Evolutionary conservation across 371 early-diverging fungal species (phyloP).

Genomic region (Mortierella sp.): DNA sequence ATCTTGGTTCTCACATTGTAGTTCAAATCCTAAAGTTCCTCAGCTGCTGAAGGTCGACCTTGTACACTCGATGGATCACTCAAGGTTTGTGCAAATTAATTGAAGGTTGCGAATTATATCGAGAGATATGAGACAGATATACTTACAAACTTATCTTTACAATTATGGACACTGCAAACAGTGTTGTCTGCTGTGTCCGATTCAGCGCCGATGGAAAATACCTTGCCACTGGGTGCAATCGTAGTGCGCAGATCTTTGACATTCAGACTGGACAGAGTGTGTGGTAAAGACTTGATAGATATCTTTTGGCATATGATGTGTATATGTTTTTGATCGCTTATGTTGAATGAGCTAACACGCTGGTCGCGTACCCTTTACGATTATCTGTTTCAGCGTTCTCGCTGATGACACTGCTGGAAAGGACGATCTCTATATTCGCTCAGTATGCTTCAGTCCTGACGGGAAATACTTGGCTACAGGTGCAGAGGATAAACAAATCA

Average conservation of each 20-base stretch:
- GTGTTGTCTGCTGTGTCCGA: slow-evolving; percentile 97
- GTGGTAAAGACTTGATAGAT: slow-evolving; percentile 58
- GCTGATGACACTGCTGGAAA: slow-evolving; percentile 82
- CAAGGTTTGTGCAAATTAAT: slow-evolving; percentile 43
- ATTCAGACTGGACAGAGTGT: slow-evolving; percentile 79
- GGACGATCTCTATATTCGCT: slow-evolving; percentile 94
- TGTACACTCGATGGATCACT: slow-evolving; percentile 89
- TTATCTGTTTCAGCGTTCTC: slow-evolving; percentile 66
- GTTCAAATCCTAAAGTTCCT: slow-evolving; percentile 81
- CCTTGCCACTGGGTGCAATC: slow-evolving; percentile 97
- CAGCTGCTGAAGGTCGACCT: slow-evolving; percentile 85
- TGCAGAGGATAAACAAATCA: slow-evolving; percentile 96
- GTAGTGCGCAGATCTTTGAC: slow-evolving; percentile 91
- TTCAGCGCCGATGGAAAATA: slow-evolving; percentile 94
- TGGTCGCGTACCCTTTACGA: too few species aligned
- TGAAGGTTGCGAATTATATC: too few species aligned
- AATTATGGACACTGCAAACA: too few species aligned
- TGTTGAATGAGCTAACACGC: too few species aligned
- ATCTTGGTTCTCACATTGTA: slow-evolving; percentile 14
- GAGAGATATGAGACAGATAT: background rate
- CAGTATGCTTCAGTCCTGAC: slow-evolving; percentile 97
- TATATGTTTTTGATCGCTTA: background rate
- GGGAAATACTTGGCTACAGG: slow-evolving; percentile 94
- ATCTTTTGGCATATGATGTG: too few species aligned
- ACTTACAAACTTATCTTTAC: slow-evolving; percentile 33